Base-by-base conservation (phyloP, 1,284 basidiomycete species). In the Stereum hirsutum region DNA sequence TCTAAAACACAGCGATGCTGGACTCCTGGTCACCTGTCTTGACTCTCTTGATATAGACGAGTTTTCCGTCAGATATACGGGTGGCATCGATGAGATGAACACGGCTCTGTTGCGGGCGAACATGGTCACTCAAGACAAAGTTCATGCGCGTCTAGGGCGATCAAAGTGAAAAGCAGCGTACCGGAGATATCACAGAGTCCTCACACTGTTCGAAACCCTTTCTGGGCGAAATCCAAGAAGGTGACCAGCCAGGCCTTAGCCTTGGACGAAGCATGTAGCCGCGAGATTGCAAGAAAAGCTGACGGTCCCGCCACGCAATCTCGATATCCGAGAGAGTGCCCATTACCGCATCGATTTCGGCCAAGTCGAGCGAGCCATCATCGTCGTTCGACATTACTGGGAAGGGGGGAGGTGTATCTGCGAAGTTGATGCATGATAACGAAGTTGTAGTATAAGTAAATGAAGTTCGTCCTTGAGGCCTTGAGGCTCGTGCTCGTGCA, bases 21-120 rank as follows among this genome's bases (percentile, higher is more conserved):
- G 52, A 38, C 41, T 63, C 58, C 6, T 41, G 3, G 6, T 53
- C 47, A 1, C 30, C 31, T 1, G 47, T 52, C 2, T 5, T 1
- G 0, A 58, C 49, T 28, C 41, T 19, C 41, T 61, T 63, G 32
- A 62, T 50, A 6, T 53, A 54, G 0, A 64, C 57, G 3, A 53
- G 40, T 8, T 33, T 39, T 2, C 46, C 52, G 19, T 62, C 58
- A 0, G 47, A 42, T 8, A 55, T 48, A 1, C 57, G 49, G 0
- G 45, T 56, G 0, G 60, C 61, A 42, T 63, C 60, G 8, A 64
- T 54, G 0, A 59, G 41, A 28, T 50, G 23, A n/a, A 26, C 38
- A 10, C 38, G 35, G 7, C 15, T 15, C 44, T 41, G 14, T 30
- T 33, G 5, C 21, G 39, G 10, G 36, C 14, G n/a, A 14, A 27